Percentiles rank a stretch among this genome's conserved stretches.
Conservation (phyloP, 176 grass and related monocot species). For the Rhipidocladum racemiflorum region DNA sequence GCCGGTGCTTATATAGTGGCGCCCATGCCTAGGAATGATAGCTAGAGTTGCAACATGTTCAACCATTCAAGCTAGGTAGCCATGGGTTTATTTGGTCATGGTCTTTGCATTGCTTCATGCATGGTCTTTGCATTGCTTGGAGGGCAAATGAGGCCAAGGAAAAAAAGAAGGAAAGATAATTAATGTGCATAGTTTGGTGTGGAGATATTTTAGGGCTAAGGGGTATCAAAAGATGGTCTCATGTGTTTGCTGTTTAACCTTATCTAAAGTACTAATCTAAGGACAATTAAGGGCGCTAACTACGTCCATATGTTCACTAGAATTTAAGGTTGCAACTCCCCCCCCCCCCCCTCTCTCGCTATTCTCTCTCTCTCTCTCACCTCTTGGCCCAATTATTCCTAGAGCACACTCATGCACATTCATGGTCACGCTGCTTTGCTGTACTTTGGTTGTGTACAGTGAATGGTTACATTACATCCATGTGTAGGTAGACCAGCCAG, state of each 20-base stretch:
- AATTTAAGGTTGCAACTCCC: neutral
- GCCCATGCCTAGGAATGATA: constrained; percentile 21
- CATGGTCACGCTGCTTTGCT: constrained; percentile 43
- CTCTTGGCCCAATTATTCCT: constrained; percentile 36
- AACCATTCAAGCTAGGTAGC: constrained; percentile 28
- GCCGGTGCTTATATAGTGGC: constrained; percentile 52
- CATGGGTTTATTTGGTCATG: neutral
- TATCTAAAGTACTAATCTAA: constrained; percentile 50
- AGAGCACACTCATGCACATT: constrained; percentile 36
- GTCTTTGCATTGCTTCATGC: constrained; percentile 36
- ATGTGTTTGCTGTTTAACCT: constrained; percentile 34
- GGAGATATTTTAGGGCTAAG: constrained; percentile 30
- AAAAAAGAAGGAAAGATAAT: neutral
- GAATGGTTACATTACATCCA: constrained; percentile 20
- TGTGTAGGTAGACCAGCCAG: constrained; percentile 30
- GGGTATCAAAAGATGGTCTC: constrained; percentile 49
- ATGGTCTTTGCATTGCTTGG: constrained; percentile 28
- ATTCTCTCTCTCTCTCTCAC: neutral
- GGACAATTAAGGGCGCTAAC: constrained; percentile 32
- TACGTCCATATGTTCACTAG: constrained; percentile 33
- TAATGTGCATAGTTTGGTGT: constrained; percentile 33
- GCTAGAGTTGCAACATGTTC: constrained; percentile 31
- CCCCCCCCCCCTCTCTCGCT: too few relatives aligned
- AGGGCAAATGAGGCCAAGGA: constrained; percentile 36
- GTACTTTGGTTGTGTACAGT: constrained; percentile 44